Evolutionary conservation across 805 yeast genomes (phyloP), one percentile per base, ranked within the genome.

Genomic region (Pichia occidentalis): DNA sequence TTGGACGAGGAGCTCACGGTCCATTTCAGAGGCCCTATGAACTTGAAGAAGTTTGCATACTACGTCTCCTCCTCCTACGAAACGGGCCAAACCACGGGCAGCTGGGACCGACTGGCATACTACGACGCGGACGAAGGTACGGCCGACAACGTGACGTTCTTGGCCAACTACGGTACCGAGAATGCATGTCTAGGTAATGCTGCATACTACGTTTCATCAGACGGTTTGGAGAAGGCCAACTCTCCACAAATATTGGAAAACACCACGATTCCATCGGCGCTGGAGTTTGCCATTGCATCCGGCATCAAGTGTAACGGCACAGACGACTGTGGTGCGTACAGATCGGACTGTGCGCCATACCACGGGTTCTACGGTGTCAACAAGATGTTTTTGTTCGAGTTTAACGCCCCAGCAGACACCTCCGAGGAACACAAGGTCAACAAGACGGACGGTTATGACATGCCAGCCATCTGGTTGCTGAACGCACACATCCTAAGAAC

Each of bases 401-500:
- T 82, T 55, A 61, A 65, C 39, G 75, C 78, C 74, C 88, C 88
- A 32, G 59, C 63, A 21, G 51, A 47, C 29, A n/a, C 24, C 10
- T 24, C 42, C 10, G 85, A 80, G 49, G 50, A 63, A 18, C 59
- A 61, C 36, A 42, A 34, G n/a, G 44, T 36, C n/a, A 50, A 52
- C 32, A 60, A 64, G 38, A 48, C 64, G 9, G 45, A 62, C 5
- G 53, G 56, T 40, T 80, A 68, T 52, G 71, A 82, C 56, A 62
- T 80, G 77, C 85, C 88, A 8, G 87, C 85, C 16, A 80, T 80
- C 48, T 80, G 86, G 86, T 62, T 80, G 42, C 62, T 80, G 50
- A 79, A 80, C 47, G 77, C 82, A 19, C 69, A 73, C 43, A 77
- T 79, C 41, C 77, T 86, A 46, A 71, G 88, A 65, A 80, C 87